Conservation (phyloP, 768 basidiomycete species). For the Psilocybe sp. region DNA sequence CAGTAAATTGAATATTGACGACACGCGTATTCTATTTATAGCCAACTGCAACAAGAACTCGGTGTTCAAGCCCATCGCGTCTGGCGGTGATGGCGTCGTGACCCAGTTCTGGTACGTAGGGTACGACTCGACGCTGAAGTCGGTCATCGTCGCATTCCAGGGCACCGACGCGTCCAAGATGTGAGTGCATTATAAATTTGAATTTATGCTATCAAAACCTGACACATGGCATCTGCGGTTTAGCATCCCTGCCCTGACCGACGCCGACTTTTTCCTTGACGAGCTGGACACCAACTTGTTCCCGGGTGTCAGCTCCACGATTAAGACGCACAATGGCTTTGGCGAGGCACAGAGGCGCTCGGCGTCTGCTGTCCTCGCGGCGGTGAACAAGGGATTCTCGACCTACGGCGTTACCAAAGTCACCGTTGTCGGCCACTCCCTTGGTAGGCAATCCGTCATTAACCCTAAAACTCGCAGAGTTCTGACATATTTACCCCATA, state of each 20-base stretch:
- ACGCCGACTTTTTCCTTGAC: slow-evolving; percentile 33
- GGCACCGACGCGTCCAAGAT: slow-evolving; percentile 13
- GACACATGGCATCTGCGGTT: no score
- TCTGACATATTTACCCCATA: neutral
- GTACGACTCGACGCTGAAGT: slow-evolving; percentile 24
- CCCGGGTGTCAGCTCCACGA: slow-evolving; percentile 45
- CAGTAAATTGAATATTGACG: neutral
- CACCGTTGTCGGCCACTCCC: slow-evolving; percentile 46
- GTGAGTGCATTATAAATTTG: no score
- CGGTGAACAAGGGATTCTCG: slow-evolving; percentile 37
- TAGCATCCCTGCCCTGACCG: slow-evolving; percentile 12
- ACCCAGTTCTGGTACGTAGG: slow-evolving; percentile 41
- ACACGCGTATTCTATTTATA: slow-evolving; percentile 6
- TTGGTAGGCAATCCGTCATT: slow-evolving; percentile 22
- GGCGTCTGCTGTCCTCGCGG: slow-evolving; percentile 38
- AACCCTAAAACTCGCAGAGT: neutral
- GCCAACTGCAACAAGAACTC: slow-evolving; percentile 40
- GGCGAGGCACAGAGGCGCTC: slow-evolving; percentile 45
- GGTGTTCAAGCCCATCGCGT: slow-evolving; percentile 38
- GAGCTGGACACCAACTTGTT: slow-evolving; percentile 45
- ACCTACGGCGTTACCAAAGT: slow-evolving; percentile 32
- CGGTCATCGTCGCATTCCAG: slow-evolving; percentile 27
- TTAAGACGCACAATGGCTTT: slow-evolving; percentile 57
- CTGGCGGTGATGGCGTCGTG: slow-evolving; percentile 37
- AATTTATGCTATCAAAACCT: no score